Evolutionary conservation across 2,329 filamentous ascomycete genomes (phyloP), one percentile per base, ranked within the genome.

Genomic region (Fusarium ramigenum): DNA sequence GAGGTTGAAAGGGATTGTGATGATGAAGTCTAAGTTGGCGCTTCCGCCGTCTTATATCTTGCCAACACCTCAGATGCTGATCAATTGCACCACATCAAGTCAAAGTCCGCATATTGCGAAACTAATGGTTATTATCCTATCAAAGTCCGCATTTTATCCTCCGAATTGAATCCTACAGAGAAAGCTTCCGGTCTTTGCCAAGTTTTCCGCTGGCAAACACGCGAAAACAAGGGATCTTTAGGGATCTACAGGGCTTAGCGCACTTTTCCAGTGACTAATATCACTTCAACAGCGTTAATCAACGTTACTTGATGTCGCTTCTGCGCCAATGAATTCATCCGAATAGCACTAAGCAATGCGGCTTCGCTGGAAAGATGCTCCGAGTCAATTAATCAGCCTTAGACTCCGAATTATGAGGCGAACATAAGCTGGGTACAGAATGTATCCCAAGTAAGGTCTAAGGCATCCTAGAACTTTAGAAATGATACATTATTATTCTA

Each of bases 341-440:
- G 66, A 49, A 10, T 7, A 36, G 40, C 25, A 16, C 30, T 57
- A 43, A 25, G 21, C 49, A 19, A 47, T 7, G 42, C 25, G 30
- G n/a, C 14, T 2, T 25, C 57, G 65, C 56, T 44, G n/a, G 21
- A 63, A 69, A 56, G 66, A 68, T 69, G 7, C 32, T 32, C 66
- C 66, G 66, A 69, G 39, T 12, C 8, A 19, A 63, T 69, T 63
- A 49, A 49, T 69, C 43, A 69, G 63, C 46, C 25, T 32, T 36
- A 36, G 7, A 16, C 34, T 36, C 34, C 15, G 8, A 36, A 16
- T 36, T 15, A 36, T 36, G 34, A 36, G 34, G 15, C 15, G 15
- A 36, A 36, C 15, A 36, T 36, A 36, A 36, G 34, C 34, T 36
- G 34, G 34, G 34, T 16, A 10, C 36, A 15, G 15, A 50, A 34